These are phyloP conservation scores for Brachypodium distachyon DNA, from an alignment of 202 grass and related monocot species.

Conservation along the genomic window DNA sequence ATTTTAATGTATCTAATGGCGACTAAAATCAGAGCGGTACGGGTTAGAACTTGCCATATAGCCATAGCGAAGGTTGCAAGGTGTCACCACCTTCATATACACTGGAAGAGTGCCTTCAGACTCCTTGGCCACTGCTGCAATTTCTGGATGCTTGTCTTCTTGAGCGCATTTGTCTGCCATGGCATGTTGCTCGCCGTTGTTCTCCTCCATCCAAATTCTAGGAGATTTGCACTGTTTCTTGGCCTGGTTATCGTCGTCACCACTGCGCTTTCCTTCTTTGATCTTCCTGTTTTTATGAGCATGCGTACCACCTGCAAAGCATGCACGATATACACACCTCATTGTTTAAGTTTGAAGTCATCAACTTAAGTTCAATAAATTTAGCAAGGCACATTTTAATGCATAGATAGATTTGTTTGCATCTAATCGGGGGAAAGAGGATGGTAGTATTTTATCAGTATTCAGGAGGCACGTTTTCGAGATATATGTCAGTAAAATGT, in stretches of 20 bases:
- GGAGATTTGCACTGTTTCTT: background rate
- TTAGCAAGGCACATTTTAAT: background rate
- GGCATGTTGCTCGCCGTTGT: background rate
- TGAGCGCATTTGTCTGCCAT: background rate
- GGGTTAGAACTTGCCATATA: slow-evolving; percentile 3
- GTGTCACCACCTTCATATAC: background rate
- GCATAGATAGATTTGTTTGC: background rate
- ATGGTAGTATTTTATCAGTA: background rate
- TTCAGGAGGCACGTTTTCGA: background rate
- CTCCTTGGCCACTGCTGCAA: background rate
- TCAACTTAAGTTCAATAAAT: background rate
- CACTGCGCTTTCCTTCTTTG: background rate
- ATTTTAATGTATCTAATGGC: too few species aligned
- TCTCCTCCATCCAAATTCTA: background rate
- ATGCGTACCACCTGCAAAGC: background rate
- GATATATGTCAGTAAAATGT: background rate
- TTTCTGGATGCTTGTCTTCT: background rate
- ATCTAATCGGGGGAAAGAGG: background rate
- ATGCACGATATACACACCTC: background rate
- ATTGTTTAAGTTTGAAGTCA: background rate
- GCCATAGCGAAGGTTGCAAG: slow-evolving; percentile 12
- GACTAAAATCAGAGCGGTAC: too few species aligned
- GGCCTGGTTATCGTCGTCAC: background rate
- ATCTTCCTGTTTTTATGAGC: slow-evolving; percentile 1
- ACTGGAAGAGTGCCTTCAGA: background rate